Evolutionary conservation across 2,329 filamentous ascomycete species (phyloP).

Genomic region (Cladosporium phlei): DNA sequence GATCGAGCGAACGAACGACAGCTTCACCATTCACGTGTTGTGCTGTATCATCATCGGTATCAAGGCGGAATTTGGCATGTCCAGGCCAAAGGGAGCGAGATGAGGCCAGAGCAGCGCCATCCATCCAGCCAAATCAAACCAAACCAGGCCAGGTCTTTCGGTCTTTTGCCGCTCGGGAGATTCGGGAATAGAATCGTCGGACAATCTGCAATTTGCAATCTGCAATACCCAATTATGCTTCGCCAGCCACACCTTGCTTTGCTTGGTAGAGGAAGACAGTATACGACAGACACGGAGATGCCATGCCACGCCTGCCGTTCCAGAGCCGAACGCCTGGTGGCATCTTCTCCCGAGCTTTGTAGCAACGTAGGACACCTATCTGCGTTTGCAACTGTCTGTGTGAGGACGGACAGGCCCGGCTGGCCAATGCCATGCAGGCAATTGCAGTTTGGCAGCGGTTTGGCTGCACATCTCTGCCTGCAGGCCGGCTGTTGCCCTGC

Average conservation of each 20-base stretch:
- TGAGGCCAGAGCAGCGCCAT: constrained; percentile 2
- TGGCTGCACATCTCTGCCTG: constrained; percentile 3
- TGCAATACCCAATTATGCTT: neutral
- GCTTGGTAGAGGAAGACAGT: too few relatives aligned
- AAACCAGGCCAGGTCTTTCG: too few relatives aligned
- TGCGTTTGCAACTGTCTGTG: constrained; percentile 6
- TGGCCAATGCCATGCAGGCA: constrained; percentile 2
- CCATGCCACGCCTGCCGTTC: too few relatives aligned
- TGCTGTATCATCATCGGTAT: too few relatives aligned
- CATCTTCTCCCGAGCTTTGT: constrained; percentile 8
- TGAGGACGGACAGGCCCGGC: constrained; percentile 4
- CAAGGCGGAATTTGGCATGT: neutral
- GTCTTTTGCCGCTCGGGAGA: too few relatives aligned
- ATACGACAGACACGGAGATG: too few relatives aligned
- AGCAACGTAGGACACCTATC: neutral
- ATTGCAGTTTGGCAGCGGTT: neutral
- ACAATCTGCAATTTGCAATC: neutral
- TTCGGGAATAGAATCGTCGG: too few relatives aligned
- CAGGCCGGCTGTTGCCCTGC: constrained; percentile 12
- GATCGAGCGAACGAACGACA: neutral
- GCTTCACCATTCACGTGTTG: neutral
- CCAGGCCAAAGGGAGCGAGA: neutral
- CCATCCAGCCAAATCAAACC: too few relatives aligned
- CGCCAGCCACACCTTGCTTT: constrained; percentile 7
- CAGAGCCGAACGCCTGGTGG: constrained; percentile 3